phyloP scores from a whole-genome alignment of 441 rosid genomes.

The Gossypium lobatum region DNA sequence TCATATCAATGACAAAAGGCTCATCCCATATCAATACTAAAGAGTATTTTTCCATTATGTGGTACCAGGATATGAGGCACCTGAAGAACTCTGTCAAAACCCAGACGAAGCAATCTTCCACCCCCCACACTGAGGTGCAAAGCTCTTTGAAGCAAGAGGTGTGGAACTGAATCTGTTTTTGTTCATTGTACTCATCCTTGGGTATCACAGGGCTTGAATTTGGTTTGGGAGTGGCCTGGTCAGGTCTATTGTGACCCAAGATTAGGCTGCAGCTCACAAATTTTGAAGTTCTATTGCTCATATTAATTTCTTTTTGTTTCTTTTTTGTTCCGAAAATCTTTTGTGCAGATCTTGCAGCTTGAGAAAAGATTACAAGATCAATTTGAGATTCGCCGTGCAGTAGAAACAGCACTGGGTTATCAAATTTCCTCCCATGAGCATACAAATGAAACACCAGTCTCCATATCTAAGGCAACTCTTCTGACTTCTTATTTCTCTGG shows the following conservation, averaged over 20 bases:
- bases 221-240: conserved; percentile 1
- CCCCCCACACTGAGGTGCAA: conserved; percentile 37
- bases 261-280: background rate
- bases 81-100: conserved; percentile 31
- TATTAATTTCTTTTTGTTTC: background rate
- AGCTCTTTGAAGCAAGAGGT: conserved; percentile 78
- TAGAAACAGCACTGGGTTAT: conserved; percentile 83
- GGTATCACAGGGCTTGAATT: background rate
- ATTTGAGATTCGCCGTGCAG: conserved; percentile 59
- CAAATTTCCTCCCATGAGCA: conserved; percentile 32
- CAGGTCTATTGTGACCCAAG: background rate
- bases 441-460: conserved; percentile 35
- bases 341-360: conserved; percentile 71
- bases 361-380: conserved; percentile 77
- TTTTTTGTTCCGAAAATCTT: background rate
- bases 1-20: background rate
- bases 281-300: conserved; percentile 7
- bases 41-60: conserved; percentile 9
- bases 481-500: background rate
- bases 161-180: conserved; percentile 11
- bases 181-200: background rate
- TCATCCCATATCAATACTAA: background rate
- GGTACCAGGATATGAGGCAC: conserved; percentile 47
- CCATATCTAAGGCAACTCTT: conserved; percentile 44
- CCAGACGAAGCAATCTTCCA: conserved; percentile 36